Percentiles rank a stretch among this genome's conserved stretches.
Conservation (phyloP, 805 yeast genomes). For the Candida loeiensis region DNA sequence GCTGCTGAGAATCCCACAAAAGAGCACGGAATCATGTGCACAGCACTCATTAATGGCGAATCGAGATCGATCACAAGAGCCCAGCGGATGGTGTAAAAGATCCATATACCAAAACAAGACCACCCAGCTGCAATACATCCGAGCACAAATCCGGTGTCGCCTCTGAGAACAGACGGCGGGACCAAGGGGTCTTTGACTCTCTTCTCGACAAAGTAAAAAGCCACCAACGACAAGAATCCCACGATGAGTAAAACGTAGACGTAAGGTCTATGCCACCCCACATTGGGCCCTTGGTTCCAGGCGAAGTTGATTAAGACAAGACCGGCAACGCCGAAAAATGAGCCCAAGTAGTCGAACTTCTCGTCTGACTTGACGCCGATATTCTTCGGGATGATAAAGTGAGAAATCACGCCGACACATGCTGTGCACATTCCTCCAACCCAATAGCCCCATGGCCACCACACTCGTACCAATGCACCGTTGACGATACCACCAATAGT, state of each 20-base stretch:
- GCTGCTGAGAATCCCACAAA: constrained; percentile 16
- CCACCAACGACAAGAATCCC: constrained; percentile 12
- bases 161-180: constrained; percentile 12
- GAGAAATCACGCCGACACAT: constrained; percentile 16
- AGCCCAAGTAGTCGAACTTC: constrained; percentile 26
- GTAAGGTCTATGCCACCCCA: constrained; percentile 18
- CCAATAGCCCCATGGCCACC: constrained; percentile 40
- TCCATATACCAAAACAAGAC: constrained; percentile 20
- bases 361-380: constrained; percentile 19
- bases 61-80: constrained; percentile 10
- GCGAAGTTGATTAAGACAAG: constrained; percentile 18
- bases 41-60: constrained; percentile 14
- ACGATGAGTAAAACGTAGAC: constrained; percentile 19
- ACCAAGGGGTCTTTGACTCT: constrained; percentile 15
- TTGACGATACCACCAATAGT: constrained; percentile 27
- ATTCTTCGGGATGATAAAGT: constrained; percentile 26
- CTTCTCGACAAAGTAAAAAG: constrained; percentile 10
- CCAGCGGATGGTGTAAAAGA: constrained; percentile 17
- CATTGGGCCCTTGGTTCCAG: constrained; percentile 20
- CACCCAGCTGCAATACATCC: constrained; percentile 19
- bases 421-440: constrained; percentile 20
- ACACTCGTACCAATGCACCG: constrained; percentile 24
- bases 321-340: constrained; percentile 15
- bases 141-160: constrained; percentile 17
- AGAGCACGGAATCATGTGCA: constrained; percentile 18